phyloP scores from a whole-genome alignment of 441 rosid genomes.

The Mallotus japonicus region DNA sequence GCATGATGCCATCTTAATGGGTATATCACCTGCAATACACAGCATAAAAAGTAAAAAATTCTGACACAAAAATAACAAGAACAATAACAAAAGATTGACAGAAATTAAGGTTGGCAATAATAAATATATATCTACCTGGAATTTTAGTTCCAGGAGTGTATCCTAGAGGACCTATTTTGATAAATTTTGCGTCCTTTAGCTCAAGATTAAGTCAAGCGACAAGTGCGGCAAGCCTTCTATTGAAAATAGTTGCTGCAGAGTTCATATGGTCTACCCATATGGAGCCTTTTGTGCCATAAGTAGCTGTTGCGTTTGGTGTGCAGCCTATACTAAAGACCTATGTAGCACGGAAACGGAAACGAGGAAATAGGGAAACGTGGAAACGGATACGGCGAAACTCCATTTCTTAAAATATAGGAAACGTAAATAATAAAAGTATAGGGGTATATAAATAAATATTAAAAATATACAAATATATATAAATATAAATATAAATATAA shows the following conservation, averaged over 20 bases:
- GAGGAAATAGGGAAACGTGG: no score
- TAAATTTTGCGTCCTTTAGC: background rate
- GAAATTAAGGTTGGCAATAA: background rate
- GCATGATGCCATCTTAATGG: background rate
- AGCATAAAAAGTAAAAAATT: background rate
- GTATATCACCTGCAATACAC: background rate
- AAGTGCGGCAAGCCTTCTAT: background rate
- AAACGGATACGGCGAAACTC: no score
- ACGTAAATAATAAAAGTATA: no score
- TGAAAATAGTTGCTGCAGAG: background rate
- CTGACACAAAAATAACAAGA: no score
- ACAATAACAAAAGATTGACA: background rate
- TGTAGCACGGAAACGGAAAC: no score
- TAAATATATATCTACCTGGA: background rate
- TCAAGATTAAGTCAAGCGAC: background rate
- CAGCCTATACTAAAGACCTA: constrained; percentile 11
- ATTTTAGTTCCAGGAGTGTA: background rate
- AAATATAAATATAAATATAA: no score
- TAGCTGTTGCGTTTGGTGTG: background rate
- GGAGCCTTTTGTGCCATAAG: background rate
- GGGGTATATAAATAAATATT: no score
- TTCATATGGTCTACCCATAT: background rate
- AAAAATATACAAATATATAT: no score
- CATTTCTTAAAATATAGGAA: no score
- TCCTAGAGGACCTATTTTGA: background rate